A percentile compares a stretch with the other conserved stretches of the same genome.
Evolutionary conservation across 108 stramenopile species (phyloP).

Genomic region (Thalassiosira profunda): DNA sequence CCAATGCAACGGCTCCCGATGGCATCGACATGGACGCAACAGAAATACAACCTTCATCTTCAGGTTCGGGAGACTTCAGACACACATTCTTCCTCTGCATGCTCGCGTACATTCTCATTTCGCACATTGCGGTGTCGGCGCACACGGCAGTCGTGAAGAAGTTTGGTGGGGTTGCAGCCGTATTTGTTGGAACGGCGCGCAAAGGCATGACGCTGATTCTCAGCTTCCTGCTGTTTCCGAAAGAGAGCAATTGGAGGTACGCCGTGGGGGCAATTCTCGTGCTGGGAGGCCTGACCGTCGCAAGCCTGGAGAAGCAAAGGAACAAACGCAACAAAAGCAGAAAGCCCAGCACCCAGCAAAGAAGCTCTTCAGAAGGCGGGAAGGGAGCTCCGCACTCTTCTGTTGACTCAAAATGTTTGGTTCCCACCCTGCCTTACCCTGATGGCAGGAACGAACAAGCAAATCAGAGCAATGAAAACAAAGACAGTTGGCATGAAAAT

Average conservation of each 20-base stretch:
- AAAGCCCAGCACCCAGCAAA: no score
- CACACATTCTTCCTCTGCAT: constrained; percentile 58
- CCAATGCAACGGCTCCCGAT: not conserved
- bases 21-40: no score
- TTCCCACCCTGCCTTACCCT: constrained; percentile 7
- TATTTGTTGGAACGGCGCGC: constrained; percentile 90
- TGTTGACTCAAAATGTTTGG: not conserved
- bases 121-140: constrained; percentile 92
- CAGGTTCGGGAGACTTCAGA: constrained; percentile 7
- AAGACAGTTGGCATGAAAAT: no score
- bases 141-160: constrained; percentile 94
- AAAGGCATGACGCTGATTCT: constrained; percentile 94
- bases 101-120: constrained; percentile 84
- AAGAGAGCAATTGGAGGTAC: constrained; percentile 89
- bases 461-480: no score
- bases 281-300: constrained; percentile 86
- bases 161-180: constrained; percentile 95
- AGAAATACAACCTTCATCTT: no score
- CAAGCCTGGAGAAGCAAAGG: constrained; percentile 73
- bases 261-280: constrained; percentile 89
- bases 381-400: not conserved
- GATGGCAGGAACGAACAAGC: not conserved
- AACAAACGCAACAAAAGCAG: constrained; percentile 32
- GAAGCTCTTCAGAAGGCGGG: no score
- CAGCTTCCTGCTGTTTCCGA: constrained; percentile 93